Evolutionary conservation across 129 eudicot species (phyloP).

Genomic region (Logfia minima): DNA sequence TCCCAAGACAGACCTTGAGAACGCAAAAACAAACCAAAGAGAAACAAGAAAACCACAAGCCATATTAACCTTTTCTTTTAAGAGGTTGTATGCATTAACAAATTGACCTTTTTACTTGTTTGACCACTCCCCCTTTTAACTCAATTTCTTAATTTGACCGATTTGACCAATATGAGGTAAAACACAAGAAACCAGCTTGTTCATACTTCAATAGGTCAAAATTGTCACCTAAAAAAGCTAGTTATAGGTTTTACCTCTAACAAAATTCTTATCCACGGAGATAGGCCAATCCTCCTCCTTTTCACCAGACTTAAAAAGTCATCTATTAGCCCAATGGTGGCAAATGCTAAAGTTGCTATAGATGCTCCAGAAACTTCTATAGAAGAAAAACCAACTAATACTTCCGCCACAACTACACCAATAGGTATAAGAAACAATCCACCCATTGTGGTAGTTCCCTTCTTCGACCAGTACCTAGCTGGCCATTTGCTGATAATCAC

Average conservation of each 20-base stretch:
- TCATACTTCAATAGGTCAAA: neutral
- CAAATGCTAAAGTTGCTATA: constrained; percentile 70
- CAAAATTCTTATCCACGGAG: constrained; percentile 47
- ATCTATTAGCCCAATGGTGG: constrained; percentile 69
- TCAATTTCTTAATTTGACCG: neutral
- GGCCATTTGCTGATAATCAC: constrained; percentile 56
- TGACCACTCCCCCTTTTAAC: neutral
- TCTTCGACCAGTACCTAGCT: constrained; percentile 48
- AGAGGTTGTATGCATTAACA: neutral
- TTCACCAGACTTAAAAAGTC: constrained; percentile 54
- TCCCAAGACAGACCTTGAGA: too few relatives aligned
- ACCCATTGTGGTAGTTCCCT: constrained; percentile 89
- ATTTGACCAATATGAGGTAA: neutral
- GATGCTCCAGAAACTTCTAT: constrained; percentile 71
- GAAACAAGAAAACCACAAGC: too few relatives aligned
- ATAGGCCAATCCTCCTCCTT: constrained; percentile 46
- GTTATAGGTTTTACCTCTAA: constrained; percentile 62
- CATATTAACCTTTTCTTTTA: too few relatives aligned
- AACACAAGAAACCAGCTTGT: neutral
- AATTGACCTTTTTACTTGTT: neutral
- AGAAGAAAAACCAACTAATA: constrained; percentile 69
- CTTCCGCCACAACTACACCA: constrained; percentile 73
- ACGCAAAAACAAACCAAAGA: too few relatives aligned
- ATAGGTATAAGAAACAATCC: constrained; percentile 83
- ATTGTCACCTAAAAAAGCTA: neutral